phyloP scores from a whole-genome alignment of 148 eudicot genomes.

The Bassia scoparia region DNA sequence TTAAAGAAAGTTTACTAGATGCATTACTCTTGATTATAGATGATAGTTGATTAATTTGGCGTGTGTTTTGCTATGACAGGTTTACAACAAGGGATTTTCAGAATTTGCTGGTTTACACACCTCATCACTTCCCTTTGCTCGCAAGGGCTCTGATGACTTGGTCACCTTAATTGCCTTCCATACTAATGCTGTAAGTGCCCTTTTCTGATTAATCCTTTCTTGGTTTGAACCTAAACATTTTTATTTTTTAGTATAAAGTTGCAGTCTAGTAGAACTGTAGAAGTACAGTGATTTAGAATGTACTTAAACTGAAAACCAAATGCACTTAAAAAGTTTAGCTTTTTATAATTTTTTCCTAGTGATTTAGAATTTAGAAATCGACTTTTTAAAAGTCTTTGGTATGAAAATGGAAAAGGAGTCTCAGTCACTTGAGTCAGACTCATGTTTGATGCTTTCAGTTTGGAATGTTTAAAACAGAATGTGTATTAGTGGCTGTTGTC shows the following conservation, averaged over 20 bases:
- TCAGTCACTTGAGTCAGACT: neutral
- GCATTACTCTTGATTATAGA: neutral
- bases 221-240: neutral
- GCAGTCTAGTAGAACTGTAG: too few species aligned
- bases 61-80: constrained; percentile 36
- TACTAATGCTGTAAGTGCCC: constrained; percentile 60
- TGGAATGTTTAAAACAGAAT: too few species aligned
- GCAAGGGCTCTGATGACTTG: constrained; percentile 48
- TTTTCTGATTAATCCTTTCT: neutral
- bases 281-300: neutral
- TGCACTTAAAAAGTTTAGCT: neutral
- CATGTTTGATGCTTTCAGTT: too few species aligned
- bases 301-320: neutral
- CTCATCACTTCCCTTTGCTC: constrained; percentile 54
- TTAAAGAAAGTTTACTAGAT: neutral
- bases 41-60: neutral
- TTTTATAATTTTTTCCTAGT: neutral
- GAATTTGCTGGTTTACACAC: constrained; percentile 69
- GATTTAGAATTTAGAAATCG: too few species aligned
- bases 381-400: too few species aligned
- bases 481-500: too few species aligned
- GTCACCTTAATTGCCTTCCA: constrained; percentile 64
- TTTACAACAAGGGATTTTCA: constrained; percentile 65
- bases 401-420: neutral
- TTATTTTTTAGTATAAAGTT: too few species aligned